Evolutionary conservation across 2,329 filamentous ascomycete genomes (phyloP), one percentile per base, ranked within the genome.

Genomic region (Colletotrichum theobromicola): DNA sequence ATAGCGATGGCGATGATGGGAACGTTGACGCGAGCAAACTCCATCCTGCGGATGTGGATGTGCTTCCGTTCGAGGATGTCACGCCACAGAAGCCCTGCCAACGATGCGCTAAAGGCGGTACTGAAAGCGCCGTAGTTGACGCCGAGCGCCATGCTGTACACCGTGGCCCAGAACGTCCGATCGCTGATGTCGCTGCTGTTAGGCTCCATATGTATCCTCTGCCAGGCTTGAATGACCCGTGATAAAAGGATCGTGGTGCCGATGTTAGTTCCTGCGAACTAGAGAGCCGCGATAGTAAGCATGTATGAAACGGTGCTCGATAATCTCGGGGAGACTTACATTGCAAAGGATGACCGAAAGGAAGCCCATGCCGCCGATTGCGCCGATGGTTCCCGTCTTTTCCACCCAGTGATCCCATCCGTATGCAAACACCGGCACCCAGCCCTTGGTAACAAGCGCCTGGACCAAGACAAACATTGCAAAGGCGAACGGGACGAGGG

Each of bases 221-320:
- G 85, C 93, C 93, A 95, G 0, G 90, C 85, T 80, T 95, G 93
- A 13, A 95, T 90, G 8, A 94, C 89, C 4, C 93, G 91, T 10
- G 90, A 94, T 2, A 95, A 86, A 1, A 95, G 89, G 79, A 95
- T 95, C 0, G 93, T 93, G 0, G 93, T 94, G 37, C 93, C 93
- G 67, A 95, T 95, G 77, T 95, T 95, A 2, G 93, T 95, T 21
- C 93, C 93, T 0, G 93, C 92, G 77, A 94, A 95, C 92, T 94
- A 75, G 18, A 28, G 9, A 58, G 53, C 26, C 12, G 13, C 18
- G 37, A 57, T 24, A 15, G 71, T 74, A 24, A 37, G 62, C 60
- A 70, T 32, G 5, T 13, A n/a, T 5, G 12, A 53, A 18, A 7
- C 28, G 55, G 12, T 12, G 8, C 28, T 12, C 50, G 9, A 7